Evolutionary conservation across 345 rosid species (phyloP).

Genomic region (Corchorus olitorius): DNA sequence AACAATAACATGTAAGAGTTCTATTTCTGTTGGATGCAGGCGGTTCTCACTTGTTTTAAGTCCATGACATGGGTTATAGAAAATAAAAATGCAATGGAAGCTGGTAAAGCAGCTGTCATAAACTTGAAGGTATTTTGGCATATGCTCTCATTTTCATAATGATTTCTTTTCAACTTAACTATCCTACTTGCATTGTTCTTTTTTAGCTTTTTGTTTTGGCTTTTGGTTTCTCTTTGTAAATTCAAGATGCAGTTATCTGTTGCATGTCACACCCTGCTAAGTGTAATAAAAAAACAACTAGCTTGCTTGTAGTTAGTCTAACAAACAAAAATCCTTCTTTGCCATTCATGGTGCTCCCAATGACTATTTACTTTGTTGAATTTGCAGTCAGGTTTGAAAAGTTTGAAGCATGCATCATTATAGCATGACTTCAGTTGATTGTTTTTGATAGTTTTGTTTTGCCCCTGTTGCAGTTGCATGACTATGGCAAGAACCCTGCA

Average conservation of each 20-base stretch:
- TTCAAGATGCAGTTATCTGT: slow-evolving; percentile 10
- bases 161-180: not conserved
- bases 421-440: slow-evolving; percentile 3
- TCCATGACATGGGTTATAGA: slow-evolving; percentile 75
- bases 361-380: not conserved
- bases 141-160: not conserved
- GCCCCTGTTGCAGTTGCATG: slow-evolving; percentile 50
- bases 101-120: slow-evolving; percentile 56
- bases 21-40: slow-evolving; percentile 37
- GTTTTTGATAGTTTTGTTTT: slow-evolving; percentile 16
- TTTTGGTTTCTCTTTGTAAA: slow-evolving; percentile 9
- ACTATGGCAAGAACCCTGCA: slow-evolving; percentile 54
- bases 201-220: not conserved
- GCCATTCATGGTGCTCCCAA: not conserved
- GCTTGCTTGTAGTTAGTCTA: not conserved
- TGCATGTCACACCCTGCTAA: not conserved
- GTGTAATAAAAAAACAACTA: not conserved
- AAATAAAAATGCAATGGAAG: slow-evolving; percentile 42
- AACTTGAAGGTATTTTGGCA: slow-evolving; percentile 51
- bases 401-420: not conserved
- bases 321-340: not conserved
- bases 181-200: not conserved
- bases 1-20: not conserved
- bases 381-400: not conserved
- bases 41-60: slow-evolving; percentile 64